A percentile compares a stretch with the other conserved stretches of the same genome.
Evolutionary conservation across 2,329 filamentous ascomycete species (phyloP).

Genomic region (Aspergillus fijiensis): DNA sequence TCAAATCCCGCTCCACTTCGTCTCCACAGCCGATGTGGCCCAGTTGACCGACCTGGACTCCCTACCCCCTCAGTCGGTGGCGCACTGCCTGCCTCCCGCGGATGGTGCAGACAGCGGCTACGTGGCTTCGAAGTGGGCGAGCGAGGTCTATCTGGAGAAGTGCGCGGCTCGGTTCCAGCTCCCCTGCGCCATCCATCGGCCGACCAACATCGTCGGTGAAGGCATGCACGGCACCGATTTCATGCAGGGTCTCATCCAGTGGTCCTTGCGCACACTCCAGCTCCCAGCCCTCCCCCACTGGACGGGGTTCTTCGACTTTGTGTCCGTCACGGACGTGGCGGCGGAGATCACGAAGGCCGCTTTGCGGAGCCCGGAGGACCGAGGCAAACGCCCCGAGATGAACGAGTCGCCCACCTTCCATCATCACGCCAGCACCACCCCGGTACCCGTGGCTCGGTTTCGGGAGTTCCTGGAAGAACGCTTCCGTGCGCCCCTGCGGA

Average conservation of each 20-base stretch:
- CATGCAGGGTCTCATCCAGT: neutral
- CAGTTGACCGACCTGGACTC: constrained; percentile 27
- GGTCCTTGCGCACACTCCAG: neutral
- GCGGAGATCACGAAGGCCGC: neutral
- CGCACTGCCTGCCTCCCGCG: constrained; percentile 10
- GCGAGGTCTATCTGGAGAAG: constrained; percentile 40
- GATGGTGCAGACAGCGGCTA: constrained; percentile 38
- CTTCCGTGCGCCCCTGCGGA: neutral
- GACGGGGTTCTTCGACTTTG: neutral
- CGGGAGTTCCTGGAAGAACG: neutral
- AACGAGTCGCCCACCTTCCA: neutral
- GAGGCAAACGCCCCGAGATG: neutral
- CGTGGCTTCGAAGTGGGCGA: constrained; percentile 40
- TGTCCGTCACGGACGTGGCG: neutral
- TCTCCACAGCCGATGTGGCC: constrained; percentile 32
- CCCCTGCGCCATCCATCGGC: neutral
- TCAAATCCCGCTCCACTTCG: constrained; percentile 31
- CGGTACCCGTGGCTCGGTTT: neutral
- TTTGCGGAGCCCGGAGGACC: neutral
- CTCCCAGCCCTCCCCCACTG: neutral
- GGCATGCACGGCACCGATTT: neutral
- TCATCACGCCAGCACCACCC: neutral
- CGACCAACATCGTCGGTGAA: neutral
- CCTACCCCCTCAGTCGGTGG: constrained; percentile 20
- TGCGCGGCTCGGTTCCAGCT: neutral